Base-by-base conservation (phyloP, 1,284 basidiomycete genomes). In the Ceratobasidium sp. region DNA sequence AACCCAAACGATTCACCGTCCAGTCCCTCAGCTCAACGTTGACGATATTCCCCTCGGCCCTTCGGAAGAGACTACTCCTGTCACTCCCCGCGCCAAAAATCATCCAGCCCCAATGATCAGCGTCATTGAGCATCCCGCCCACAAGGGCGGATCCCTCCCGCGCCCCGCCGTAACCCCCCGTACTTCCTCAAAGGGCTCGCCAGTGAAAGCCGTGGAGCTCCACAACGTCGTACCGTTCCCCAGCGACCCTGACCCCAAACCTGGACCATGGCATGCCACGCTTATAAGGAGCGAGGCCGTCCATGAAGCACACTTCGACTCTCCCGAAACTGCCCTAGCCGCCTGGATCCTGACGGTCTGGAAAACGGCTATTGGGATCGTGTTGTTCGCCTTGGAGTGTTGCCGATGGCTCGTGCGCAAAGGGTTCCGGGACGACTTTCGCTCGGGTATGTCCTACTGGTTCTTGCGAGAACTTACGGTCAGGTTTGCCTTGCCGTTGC, bases 391-490 rank as follows among this genome's bases (percentile, higher is more conserved):
- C 13, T n/a, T 46, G 37, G 66, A 69, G 22, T 69, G 53, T 22
- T 54, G 22, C n/a, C 51, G 51, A 31, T 69, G 66, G 66, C 43
- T 69, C 19, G 22, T 24, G 16, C 66, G 66, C 22, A 69, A 69
- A 48, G 66, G 66, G 34, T 27, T 69, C 19, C 66, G 66, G 22
- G 37, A 58, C 22, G 66, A 69, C 43, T 58, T 69, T 46, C 66
- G 66, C 16, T 69, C 66, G 19, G 58, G 66, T 31, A 58, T 69
- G 54, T 69, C 66, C 1, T 56, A 27, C 14, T 69, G 66, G 66
- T 69, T 69, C 43, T 27, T 69, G 39, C 53, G 48, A 37, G 66
- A 69, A 48, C 39, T 69, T 37, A 54, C 39, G 3, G n/a, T 69
- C 19, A 53, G 51, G 22, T 27, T 69, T n/a, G 24, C 31, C 31